Percentiles rank a stretch among this genome's conserved stretches.
Conservation (phyloP, 1,284 basidiomycete species). For the Trichosporon coremiiforme region DNA sequence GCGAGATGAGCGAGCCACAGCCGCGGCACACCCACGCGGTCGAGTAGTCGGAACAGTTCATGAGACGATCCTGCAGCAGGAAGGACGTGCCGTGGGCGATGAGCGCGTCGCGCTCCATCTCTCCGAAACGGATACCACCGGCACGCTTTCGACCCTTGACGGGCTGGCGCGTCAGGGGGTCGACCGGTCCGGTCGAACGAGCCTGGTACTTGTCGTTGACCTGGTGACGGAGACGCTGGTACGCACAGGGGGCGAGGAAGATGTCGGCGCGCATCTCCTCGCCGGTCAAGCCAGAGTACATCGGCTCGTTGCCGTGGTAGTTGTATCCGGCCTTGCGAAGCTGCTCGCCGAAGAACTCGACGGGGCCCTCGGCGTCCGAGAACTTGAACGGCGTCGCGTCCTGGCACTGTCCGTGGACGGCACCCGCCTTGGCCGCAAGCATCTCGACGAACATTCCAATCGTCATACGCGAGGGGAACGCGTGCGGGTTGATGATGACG, state of each 20-base stretch:
- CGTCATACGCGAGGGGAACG: slow-evolving; percentile 99
- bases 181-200: slow-evolving; percentile 94
- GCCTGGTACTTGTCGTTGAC: slow-evolving; percentile 99
- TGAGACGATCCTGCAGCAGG: slow-evolving; percentile 94
- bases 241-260: slow-evolving; percentile 97
- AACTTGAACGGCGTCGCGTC: slow-evolving; percentile 99
- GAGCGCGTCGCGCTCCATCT: slow-evolving; percentile 99
- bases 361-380: slow-evolving; percentile 90
- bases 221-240: slow-evolving; percentile 89
- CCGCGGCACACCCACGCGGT: slow-evolving; percentile 97
- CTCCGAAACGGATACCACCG: slow-evolving; percentile 98
- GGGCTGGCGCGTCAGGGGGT: slow-evolving; percentile 92
- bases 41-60: slow-evolving; percentile 99
- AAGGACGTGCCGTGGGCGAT: slow-evolving; percentile 98
- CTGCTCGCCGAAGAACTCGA: slow-evolving; percentile 97
- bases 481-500: slow-evolving; percentile 99
- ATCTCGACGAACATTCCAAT: slow-evolving; percentile 99
- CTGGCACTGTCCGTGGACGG: slow-evolving; percentile 96
- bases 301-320: slow-evolving; percentile 98
- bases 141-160: slow-evolving; percentile 98
- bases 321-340: slow-evolving; percentile 94
- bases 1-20: slow-evolving; percentile 91
- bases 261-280: slow-evolving; percentile 98
- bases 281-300: slow-evolving; percentile 99
- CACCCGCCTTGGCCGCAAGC: slow-evolving; percentile 97